Evolutionary conservation across 371 early-diverging fungal genomes (phyloP).

Genomic region (Mucor saturninus): DNA sequence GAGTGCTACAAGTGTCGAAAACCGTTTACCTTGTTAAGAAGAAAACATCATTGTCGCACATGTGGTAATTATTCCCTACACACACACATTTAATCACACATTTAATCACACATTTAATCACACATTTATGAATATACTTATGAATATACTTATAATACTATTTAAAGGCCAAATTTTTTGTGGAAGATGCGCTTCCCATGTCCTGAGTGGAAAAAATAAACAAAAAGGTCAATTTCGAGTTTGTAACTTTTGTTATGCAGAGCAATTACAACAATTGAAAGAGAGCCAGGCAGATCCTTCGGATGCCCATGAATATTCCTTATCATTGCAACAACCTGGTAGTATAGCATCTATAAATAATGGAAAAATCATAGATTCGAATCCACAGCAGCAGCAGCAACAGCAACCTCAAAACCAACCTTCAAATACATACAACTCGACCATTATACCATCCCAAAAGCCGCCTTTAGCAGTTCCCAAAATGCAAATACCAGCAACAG

Average conservation of each 20-base stretch:
- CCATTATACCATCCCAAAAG: constrained; percentile 50
- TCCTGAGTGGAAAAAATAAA: constrained; percentile 73
- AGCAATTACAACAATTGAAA: constrained; percentile 47
- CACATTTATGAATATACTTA: background rate
- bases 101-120: background rate
- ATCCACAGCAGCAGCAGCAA: constrained; percentile 1
- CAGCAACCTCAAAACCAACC: constrained; percentile 5
- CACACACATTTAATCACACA: background rate
- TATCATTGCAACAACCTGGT: background rate
- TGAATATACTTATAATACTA: background rate
- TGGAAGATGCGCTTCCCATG: constrained; percentile 77
- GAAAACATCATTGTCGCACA: constrained; percentile 88
- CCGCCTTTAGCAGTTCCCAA: constrained; percentile 48
- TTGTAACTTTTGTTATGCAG: constrained; percentile 77
- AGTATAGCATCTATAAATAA: background rate
- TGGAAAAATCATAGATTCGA: background rate
- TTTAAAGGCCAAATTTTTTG: constrained; percentile 78
- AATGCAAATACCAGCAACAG: constrained; percentile 54
- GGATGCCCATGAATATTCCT: background rate
- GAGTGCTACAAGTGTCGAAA: constrained; percentile 86
- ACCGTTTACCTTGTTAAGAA: constrained; percentile 71
- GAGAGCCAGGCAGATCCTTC: background rate
- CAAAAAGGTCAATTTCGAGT: constrained; percentile 78
- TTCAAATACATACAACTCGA: constrained; percentile 7
- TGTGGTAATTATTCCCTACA: constrained; percentile 62